Conservation (phyloP, 2,329 filamentous ascomycete genomes). For the Gaeumannomyces sp. region DNA sequence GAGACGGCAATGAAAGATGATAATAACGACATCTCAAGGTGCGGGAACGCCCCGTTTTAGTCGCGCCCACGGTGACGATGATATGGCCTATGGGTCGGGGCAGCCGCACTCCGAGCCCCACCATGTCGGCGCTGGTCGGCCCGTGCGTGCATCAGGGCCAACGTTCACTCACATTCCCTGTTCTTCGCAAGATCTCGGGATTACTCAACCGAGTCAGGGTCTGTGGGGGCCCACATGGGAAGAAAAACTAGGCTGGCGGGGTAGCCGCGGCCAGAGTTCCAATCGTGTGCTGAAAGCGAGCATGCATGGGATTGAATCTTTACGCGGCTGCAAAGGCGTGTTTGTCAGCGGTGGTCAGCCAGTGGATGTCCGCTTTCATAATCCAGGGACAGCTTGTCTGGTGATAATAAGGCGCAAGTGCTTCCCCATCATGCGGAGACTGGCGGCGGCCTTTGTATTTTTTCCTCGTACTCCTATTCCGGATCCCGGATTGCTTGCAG, state of each 20-base stretch:
- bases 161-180: no score
- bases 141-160: no score
- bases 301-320: neutral
- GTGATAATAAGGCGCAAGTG: neutral
- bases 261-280: neutral
- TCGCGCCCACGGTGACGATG: no score
- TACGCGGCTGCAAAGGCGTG: neutral
- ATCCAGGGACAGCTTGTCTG: neutral
- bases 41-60: no score
- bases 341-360: constrained; percentile 3
- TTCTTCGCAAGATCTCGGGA: no score
- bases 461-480: neutral
- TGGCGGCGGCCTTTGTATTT: neutral
- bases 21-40: no score
- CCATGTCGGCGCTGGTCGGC: no score
- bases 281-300: neutral
- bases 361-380: neutral
- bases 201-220: neutral
- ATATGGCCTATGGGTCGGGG: no score
- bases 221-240: neutral
- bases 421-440: neutral
- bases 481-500: neutral
- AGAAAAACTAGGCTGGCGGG: neutral
- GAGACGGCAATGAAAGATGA: no score
- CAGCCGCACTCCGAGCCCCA: no score